A percentile compares a stretch with the other conserved stretches of the same genome.
These are phyloP conservation scores for Rubus parviflorus DNA, from an alignment of 306 rosid species.

Conservation along the genomic window DNA sequence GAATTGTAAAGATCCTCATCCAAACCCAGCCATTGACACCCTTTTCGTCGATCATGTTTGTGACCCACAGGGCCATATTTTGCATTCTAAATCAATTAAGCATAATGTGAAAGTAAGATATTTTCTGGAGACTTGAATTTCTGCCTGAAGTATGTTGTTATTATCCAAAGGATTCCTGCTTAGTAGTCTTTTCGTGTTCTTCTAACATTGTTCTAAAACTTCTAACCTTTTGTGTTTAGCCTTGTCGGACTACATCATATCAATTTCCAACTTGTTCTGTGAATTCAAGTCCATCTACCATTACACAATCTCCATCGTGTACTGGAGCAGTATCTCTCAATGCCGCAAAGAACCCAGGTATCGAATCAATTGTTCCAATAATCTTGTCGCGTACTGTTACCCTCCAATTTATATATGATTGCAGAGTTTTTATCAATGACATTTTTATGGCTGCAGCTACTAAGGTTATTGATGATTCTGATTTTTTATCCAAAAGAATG, in stretches of 20 bases:
- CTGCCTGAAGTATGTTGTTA: not conserved
- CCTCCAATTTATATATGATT: not conserved
- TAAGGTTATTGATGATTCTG: constrained; percentile 19
- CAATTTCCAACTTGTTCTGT: constrained; percentile 69
- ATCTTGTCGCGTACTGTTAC: not conserved
- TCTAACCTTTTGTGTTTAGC: constrained; percentile 44
- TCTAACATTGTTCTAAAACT: not conserved
- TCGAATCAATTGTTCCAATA: not conserved
- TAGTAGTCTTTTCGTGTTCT: not conserved
- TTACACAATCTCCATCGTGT: constrained; percentile 55
- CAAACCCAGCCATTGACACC: constrained; percentile 76
- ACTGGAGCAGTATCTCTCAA: constrained; percentile 56
- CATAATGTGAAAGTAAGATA: constrained; percentile 38
- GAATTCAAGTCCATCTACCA: constrained; percentile 70
- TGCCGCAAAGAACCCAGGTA: constrained; percentile 68
- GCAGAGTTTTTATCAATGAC: not conserved
- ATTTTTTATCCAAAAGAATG: constrained; percentile 7
- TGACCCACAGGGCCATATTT: constrained; percentile 56
- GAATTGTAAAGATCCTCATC: constrained; percentile 64
- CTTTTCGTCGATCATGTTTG: constrained; percentile 79
- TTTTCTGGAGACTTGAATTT: not conserved
- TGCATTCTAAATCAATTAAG: constrained; percentile 69
- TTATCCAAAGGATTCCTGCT: not conserved
- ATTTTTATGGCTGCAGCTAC: constrained; percentile 16
- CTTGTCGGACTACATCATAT: constrained; percentile 66